A percentile compares a stretch with the other conserved stretches of the same genome.
Conservation (phyloP, 352 stramenopile genomes). For the Phytopythium kandeliae region DNA sequence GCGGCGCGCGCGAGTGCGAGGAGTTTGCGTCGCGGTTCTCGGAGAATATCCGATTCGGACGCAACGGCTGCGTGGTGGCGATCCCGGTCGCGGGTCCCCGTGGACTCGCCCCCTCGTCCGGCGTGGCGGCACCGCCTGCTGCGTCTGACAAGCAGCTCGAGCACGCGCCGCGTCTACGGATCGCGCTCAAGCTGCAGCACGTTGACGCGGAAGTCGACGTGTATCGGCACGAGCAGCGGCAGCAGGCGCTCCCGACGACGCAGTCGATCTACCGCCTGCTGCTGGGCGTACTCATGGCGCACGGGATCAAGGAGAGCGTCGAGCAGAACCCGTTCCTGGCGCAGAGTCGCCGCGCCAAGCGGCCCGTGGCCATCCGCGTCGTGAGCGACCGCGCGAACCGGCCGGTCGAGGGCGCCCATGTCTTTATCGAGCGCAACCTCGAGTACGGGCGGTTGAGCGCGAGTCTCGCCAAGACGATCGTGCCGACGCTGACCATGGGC, state of each 20-base stretch:
- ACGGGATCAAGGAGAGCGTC: conserved; percentile 62
- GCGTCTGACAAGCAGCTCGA: not conserved
- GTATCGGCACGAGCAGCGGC: conserved; percentile 32
- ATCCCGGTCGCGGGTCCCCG: conserved; percentile 8
- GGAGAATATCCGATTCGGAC: conserved; percentile 58
- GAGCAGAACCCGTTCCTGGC: conserved; percentile 55
- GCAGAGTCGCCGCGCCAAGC: conserved; percentile 37
- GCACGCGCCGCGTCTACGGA: conserved; percentile 15
- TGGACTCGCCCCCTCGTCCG: not conserved
- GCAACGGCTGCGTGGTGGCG: conserved; percentile 48
- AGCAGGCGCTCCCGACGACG: conserved; percentile 30
- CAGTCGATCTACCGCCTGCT: conserved; percentile 48
- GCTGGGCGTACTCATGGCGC: conserved; percentile 32
- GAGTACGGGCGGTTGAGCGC: conserved; percentile 29
- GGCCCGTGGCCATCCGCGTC: conserved; percentile 41
- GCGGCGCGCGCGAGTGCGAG: conserved; percentile 15
- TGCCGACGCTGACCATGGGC: conserved; percentile 59
- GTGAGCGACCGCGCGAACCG: conserved; percentile 46
- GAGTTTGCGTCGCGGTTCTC: conserved; percentile 41
- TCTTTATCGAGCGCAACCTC: conserved; percentile 57
- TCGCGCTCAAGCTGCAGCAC: conserved; percentile 38
- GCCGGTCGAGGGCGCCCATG: conserved; percentile 35
- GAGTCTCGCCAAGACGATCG: conserved; percentile 52
- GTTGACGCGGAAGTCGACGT: conserved; percentile 29
- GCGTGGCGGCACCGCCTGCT: too few species aligned